These are phyloP conservation scores for Mycena vulgaris DNA, from an alignment of 768 basidiomycete genomes.

Conservation along the genomic window DNA sequence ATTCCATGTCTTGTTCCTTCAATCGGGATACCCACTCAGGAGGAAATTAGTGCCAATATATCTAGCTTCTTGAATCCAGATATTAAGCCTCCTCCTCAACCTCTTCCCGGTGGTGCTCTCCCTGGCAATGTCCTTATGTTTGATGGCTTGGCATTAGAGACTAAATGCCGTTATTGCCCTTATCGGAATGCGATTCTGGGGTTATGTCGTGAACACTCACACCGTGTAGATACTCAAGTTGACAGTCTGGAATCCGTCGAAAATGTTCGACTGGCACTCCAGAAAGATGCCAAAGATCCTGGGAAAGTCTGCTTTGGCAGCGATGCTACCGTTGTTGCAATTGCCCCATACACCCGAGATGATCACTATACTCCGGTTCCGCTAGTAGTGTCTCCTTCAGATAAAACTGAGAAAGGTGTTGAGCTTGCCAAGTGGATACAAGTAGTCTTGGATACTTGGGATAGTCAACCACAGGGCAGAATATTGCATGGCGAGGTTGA, in stretches of 20 bases:
- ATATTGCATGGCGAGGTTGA: conserved; percentile 43
- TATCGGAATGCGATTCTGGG: not conserved
- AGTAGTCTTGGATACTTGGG: too few species aligned
- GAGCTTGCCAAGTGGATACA: conserved; percentile 28
- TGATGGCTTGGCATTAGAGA: conserved; percentile 48
- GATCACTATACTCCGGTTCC: conserved; percentile 45
- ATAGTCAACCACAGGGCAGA: conserved; percentile 29
- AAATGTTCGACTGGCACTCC: conserved; percentile 26
- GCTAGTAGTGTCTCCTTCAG: conserved; percentile 42
- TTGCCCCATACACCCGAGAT: conserved; percentile 40
- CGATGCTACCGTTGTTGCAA: conserved; percentile 47
- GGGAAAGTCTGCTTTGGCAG: conserved; percentile 40
- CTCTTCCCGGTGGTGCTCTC: conserved; percentile 1
- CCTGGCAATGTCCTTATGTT: conserved; percentile 43
- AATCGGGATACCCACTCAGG: conserved; percentile 22
- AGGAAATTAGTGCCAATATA: conserved; percentile 39
- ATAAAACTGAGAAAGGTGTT: conserved; percentile 41
- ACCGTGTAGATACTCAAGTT: not conserved
- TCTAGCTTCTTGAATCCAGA: conserved; percentile 26
- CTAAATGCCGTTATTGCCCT: conserved; percentile 36
- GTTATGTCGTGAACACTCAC: not conserved
- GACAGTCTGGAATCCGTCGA: conserved; percentile 23
- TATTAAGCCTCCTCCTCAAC: conserved; percentile 14
- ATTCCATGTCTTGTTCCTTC: conserved; percentile 39
- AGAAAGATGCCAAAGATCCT: not conserved